phyloP scores from a whole-genome alignment of 139 green algal genomes.

The Spirogloea muscicola region DNA sequence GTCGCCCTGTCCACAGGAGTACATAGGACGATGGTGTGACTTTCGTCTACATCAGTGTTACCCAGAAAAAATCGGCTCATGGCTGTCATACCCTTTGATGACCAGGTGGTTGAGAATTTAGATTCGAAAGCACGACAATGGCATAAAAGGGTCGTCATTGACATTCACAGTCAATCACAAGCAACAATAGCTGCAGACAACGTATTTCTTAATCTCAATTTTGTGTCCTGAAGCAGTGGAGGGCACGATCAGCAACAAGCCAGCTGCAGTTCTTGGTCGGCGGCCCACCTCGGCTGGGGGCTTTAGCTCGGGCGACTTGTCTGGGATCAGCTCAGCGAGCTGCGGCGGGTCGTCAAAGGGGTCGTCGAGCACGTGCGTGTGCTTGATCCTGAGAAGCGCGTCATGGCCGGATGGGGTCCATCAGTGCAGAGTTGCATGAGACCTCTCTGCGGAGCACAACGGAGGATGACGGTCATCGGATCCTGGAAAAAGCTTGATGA shows the following conservation, averaged over 20 bases:
- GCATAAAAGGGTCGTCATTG: background rate
- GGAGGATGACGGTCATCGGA: too few species aligned
- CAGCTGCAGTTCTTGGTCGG: background rate
- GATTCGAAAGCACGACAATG: background rate
- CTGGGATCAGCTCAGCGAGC: slow-evolving; percentile 75
- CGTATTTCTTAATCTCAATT: background rate
- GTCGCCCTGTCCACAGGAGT: slow-evolving; percentile 33
- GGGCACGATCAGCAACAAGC: background rate
- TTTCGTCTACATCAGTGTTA: background rate
- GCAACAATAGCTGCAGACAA: background rate
- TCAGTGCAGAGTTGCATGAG: too few species aligned
- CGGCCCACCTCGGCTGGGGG: slow-evolving; percentile 11
- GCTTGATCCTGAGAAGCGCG: slow-evolving; percentile 88
- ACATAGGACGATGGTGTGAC: background rate
- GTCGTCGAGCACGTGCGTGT: slow-evolving; percentile 94
- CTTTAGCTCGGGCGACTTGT: slow-evolving; percentile 44
- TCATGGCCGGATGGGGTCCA: too few species aligned
- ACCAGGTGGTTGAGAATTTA: too few species aligned
- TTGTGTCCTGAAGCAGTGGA: background rate
- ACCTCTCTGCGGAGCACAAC: too few species aligned
- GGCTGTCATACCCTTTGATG: too few species aligned
- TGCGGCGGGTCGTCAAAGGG: slow-evolving; percentile 81
- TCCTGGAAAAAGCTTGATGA: too few species aligned
- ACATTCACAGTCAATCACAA: background rate
- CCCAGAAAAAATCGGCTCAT: too few species aligned